A percentile compares a stretch with the other conserved stretches of the same genome.
Evolutionary conservation across 1,284 basidiomycete genomes (phyloP).

Genomic region (Flammula alnicola): DNA sequence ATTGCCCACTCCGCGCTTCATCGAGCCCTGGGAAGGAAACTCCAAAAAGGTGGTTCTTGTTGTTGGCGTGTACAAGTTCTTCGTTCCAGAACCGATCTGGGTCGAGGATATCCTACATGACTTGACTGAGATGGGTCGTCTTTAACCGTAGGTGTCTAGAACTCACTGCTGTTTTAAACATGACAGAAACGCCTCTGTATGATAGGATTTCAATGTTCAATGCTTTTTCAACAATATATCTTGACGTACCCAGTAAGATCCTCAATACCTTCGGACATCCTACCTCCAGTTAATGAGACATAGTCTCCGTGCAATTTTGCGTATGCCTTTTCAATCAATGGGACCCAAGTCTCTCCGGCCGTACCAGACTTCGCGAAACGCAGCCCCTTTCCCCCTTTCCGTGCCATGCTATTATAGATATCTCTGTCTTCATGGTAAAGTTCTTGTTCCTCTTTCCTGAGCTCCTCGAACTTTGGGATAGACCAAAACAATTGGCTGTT

Average conservation of each 20-base stretch:
- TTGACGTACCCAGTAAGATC: slow-evolving; percentile 50
- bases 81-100: slow-evolving; percentile 40
- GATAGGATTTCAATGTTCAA: too few species aligned
- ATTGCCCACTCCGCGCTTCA: slow-evolving; percentile 3
- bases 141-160: too few species aligned
- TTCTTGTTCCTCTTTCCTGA: slow-evolving; percentile 35
- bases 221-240: background rate
- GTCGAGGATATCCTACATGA: slow-evolving; percentile 40
- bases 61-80: slow-evolving; percentile 44
- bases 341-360: slow-evolving; percentile 55
- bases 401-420: slow-evolving; percentile 41
- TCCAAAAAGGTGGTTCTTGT: slow-evolving; percentile 51
- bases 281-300: slow-evolving; percentile 43
- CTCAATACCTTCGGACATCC: slow-evolving; percentile 48
- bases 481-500: slow-evolving; percentile 40
- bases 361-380: slow-evolving; percentile 49
- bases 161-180: slow-evolving; percentile 13
- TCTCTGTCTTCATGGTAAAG: slow-evolving; percentile 50
- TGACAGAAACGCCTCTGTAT: slow-evolving; percentile 26
- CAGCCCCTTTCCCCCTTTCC: slow-evolving; percentile 44
- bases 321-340: slow-evolving; percentile 56
- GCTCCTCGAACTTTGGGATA: slow-evolving; percentile 50
- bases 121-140: background rate
- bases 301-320: slow-evolving; percentile 58
- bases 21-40: slow-evolving; percentile 37